Percentiles rank a stretch among this genome's conserved stretches.
Conservation (phyloP, 805 yeast species). For the Lachancea waltii region DNA sequence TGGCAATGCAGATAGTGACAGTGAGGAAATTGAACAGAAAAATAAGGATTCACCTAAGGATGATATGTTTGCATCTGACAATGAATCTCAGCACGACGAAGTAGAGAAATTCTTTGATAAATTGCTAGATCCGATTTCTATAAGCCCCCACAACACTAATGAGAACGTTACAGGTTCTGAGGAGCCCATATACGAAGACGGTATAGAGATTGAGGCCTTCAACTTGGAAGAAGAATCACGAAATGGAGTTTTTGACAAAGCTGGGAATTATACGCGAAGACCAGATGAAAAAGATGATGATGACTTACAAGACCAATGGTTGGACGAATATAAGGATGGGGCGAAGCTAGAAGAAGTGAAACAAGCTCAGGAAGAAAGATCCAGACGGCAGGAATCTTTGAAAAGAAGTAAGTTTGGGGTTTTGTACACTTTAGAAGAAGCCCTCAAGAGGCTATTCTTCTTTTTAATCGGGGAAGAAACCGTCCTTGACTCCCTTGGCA, state of each 20-base stretch:
- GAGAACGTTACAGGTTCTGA: constrained; percentile 13
- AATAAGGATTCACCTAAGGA: constrained; percentile 28
- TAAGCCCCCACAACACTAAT: constrained; percentile 3
- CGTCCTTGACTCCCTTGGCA: constrained; percentile 41
- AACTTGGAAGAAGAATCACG: constrained; percentile 43
- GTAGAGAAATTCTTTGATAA: constrained; percentile 3
- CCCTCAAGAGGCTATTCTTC: constrained; percentile 30
- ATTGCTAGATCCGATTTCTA: not conserved
- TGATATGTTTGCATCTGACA: constrained; percentile 41
- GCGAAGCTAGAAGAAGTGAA: constrained; percentile 13
- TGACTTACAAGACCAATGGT: constrained; percentile 20
- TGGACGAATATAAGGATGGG: constrained; percentile 17
- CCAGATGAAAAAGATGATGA: constrained; percentile 26
- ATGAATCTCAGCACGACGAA: constrained; percentile 36
- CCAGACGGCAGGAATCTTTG: constrained; percentile 16
- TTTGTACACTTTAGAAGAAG: constrained; percentile 25
- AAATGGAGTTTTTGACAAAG: constrained; percentile 44
- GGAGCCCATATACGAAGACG: no score
- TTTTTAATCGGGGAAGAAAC: constrained; percentile 43
- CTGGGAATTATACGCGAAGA: constrained; percentile 42
- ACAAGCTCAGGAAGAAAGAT: constrained; percentile 9
- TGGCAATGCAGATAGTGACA: not conserved
- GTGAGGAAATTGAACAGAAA: no score
- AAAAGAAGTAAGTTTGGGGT: constrained; percentile 15
- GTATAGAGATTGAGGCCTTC: constrained; percentile 44